phyloP scores from a whole-genome alignment of 352 stramenopile genomes.

The Phytophthora pistaciae region DNA sequence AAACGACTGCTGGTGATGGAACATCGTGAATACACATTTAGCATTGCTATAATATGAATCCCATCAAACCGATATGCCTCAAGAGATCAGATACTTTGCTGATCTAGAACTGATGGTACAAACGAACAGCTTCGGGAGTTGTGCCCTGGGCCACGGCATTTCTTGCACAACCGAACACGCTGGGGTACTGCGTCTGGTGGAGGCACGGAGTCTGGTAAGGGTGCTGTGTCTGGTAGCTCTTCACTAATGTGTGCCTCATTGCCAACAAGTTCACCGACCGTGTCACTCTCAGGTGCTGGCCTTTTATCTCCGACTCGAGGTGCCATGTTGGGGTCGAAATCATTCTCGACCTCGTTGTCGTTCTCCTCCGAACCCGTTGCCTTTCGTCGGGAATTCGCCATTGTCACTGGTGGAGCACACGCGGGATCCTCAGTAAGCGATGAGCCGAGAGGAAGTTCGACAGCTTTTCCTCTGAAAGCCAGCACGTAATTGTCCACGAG shows the following conservation, averaged over 20 bases:
- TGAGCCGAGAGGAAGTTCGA: constrained; percentile 60
- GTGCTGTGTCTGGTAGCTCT: constrained; percentile 3
- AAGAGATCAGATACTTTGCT: constrained; percentile 20
- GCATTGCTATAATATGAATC: too few species aligned
- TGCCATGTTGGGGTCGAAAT: not conserved
- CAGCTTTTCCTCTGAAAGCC: constrained; percentile 44
- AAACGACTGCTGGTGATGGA: too few species aligned
- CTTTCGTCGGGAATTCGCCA: not conserved
- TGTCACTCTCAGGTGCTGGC: constrained; percentile 10
- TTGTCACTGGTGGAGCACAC: constrained; percentile 25
- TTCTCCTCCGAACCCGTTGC: not conserved
- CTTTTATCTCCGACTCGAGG: constrained; percentile 16
- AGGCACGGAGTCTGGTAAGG: not conserved
- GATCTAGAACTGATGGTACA: constrained; percentile 4
- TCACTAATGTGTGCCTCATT: constrained; percentile 1
- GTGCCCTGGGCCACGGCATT: constrained; percentile 54
- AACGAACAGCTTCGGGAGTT: constrained; percentile 62
- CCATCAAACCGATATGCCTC: not conserved
- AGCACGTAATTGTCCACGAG: constrained; percentile 47
- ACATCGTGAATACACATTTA: too few species aligned
- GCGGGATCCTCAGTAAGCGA: constrained; percentile 26
- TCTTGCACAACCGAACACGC: constrained; percentile 53
- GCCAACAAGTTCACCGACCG: not conserved
- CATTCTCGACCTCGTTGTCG: not conserved
- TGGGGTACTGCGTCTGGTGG: constrained; percentile 4